Evolutionary conservation across 371 early-diverging fungal species (phyloP), one percentile per base, ranked within the genome.

Genomic region (Fennellomyces sp.): DNA sequence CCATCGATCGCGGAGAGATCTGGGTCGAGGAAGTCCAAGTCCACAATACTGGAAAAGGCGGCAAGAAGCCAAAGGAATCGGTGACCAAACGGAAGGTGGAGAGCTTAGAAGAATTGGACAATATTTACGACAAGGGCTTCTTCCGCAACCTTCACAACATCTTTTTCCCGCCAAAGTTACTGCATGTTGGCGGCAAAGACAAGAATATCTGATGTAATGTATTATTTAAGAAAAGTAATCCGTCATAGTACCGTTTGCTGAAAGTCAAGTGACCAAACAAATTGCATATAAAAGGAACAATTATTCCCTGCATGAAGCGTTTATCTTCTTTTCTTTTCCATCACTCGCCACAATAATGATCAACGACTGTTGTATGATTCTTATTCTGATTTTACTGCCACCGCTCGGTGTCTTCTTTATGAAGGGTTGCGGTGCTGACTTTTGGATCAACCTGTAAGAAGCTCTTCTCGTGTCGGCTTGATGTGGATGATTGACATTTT

Each of bases 121-220:
- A 91, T 64, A 68, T 79, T 27, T 91, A 89, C 63, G 87, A 90
- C 61, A 63, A 66, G 38, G 91, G 91, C 5, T 58, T 82, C 17
- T 57, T 78, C 52, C 61, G 39, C 2, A 91, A 91, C 54, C 50
- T 88, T 11, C 49, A 50, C 30, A 66, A 75, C 26, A 58, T 80
- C 1, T 60, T 80, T 39, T 66, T 62, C 35, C 77, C 80, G 10
- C 55, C 55, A 21, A 17, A 17, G n/a, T n/a, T n/a, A 21, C 21
- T 45, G 5, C 45, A 8, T 25, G 1, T 1, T 39, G 4, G 15
- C 23, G 23, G 7, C 5, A 45, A 45, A 5, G 23, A 23, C 5
- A 23, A 21, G 5, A 45, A 45, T 5, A 45, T 2, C 10, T 19
- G 23, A 45, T 45, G 23, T 11, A 39, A 39, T 39, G 13, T 39